phyloP scores from a whole-genome alignment of 495 filamentous ascomycete species.

The Annulohypoxylon nitens region DNA sequence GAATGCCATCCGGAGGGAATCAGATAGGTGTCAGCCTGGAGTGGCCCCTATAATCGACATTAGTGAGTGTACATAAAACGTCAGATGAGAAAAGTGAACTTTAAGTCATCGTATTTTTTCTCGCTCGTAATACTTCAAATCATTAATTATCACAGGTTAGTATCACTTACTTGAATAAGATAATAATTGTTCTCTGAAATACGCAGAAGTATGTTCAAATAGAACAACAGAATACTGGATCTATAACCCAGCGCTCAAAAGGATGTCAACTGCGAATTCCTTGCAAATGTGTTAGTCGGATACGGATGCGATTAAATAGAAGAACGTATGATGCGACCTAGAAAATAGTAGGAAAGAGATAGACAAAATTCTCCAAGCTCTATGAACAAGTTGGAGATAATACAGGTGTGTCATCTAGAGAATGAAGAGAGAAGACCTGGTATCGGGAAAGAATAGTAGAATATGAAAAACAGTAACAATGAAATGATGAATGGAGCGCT shows the following conservation, averaged over 20 bases:
- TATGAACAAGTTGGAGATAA: background rate
- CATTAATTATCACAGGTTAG: background rate
- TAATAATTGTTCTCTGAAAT: slow-evolving; percentile 20
- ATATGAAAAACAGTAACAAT: too few relatives aligned
- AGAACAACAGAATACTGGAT: slow-evolving; percentile 10
- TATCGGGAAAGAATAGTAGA: too few relatives aligned
- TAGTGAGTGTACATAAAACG: slow-evolving; percentile 2
- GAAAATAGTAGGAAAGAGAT: background rate
- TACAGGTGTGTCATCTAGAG: background rate
- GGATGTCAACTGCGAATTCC: background rate
- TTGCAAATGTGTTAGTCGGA: slow-evolving; percentile 3
- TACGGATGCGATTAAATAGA: background rate
- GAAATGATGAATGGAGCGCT: too few relatives aligned
- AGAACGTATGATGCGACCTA: too few relatives aligned
- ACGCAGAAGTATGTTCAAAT: slow-evolving; percentile 20
- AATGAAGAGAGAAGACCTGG: background rate
- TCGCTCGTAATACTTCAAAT: background rate
- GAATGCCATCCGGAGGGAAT: slow-evolving; percentile 15
- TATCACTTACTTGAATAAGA: background rate
- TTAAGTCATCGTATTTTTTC: background rate
- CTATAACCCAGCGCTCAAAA: background rate
- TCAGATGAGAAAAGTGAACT: background rate
- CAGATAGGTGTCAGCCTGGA: background rate
- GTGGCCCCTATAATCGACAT: background rate
- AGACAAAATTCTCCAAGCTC: background rate